Conservation (phyloP, 2,329 filamentous ascomycete species). For the Pyrenochaeta sp. region DNA sequence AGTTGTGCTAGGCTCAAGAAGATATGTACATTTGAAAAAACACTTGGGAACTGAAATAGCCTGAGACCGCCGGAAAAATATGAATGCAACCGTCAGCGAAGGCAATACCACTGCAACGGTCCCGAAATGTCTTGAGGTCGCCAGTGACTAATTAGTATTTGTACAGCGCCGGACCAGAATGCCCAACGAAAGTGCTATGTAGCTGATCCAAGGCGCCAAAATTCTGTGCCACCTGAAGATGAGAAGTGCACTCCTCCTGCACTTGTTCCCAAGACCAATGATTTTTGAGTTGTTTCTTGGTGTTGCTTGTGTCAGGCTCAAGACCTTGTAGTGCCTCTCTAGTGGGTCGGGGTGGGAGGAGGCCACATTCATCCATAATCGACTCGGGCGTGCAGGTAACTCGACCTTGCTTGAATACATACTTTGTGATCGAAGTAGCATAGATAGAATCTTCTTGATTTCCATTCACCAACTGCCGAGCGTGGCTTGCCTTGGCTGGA, state of each 20-base stretch:
- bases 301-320: too few species aligned
- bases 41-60: neutral
- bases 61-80: too few species aligned
- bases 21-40: neutral
- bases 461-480: constrained; percentile 3
- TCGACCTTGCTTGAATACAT: constrained; percentile 16
- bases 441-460: constrained; percentile 41
- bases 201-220: constrained; percentile 15
- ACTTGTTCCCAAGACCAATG: constrained; percentile 17
- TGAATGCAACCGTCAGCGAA: constrained; percentile 1
- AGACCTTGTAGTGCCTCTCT: constrained; percentile 2
- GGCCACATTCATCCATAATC: constrained; percentile 70
- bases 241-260: constrained; percentile 11
- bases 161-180: constrained; percentile 12
- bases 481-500: constrained; percentile 37
- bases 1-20: neutral
- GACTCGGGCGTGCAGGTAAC: constrained; percentile 80
- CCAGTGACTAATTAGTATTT: neutral
- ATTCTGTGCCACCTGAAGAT: constrained; percentile 17
- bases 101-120: neutral
- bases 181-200: constrained; percentile 14
- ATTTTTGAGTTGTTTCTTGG: too few species aligned
- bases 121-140: neutral
- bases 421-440: constrained; percentile 42
- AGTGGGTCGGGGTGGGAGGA: constrained; percentile 72